Evolutionary conservation across 2,329 filamentous ascomycete species (phyloP), one percentile per base, ranked within the genome.

Genomic region (Ophiocordyceps camponoti-floridani): DNA sequence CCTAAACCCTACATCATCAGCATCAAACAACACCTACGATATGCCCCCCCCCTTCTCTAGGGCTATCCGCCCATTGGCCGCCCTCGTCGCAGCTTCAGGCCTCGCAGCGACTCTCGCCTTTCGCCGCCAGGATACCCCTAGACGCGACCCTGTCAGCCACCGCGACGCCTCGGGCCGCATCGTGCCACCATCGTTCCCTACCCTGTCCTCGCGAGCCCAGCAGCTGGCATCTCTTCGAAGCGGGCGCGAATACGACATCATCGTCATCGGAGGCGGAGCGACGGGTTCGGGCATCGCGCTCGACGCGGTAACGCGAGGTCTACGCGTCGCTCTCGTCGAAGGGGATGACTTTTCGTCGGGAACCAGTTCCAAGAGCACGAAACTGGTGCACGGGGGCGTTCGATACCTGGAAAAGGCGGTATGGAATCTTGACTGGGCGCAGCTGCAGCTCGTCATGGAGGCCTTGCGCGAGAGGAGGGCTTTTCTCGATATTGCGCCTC

Each of bases 321-420:
- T 89, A 54, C 84, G 79, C 62, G 84, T 91, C 47, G 84, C 84
- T 12, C 64, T 88, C 43, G 82, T 91, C 14, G 84, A 91, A 64
- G 72, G 83, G 49, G 84, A 89, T 59, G 84, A 91, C 62, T 91
- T 89, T 59, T 80, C 79, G 53, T 73, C 79, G 49, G 84, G 84
- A 28, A 89, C 84, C 38, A 87, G 82, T 66, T 85, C 81, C 61
- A 89, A 89, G 67, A 87, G 82, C 65, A 91, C 84, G 43, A 91
- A 91, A 64, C 70, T 91, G 44, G 84, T 91, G 16, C 84, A 91
- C 62, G 84, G 84, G 52, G 84, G 84, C 56, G 84, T 91, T 47
- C 75, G 84, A 51, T 91, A 89, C 58, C 69, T 91, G 47, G 84
- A 91, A 61, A 91, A 91, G 68, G 84, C 84, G 45, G 77, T 91